Base-by-base conservation (phyloP, 257 asterid species). In the Mentha longifolia region DNA sequence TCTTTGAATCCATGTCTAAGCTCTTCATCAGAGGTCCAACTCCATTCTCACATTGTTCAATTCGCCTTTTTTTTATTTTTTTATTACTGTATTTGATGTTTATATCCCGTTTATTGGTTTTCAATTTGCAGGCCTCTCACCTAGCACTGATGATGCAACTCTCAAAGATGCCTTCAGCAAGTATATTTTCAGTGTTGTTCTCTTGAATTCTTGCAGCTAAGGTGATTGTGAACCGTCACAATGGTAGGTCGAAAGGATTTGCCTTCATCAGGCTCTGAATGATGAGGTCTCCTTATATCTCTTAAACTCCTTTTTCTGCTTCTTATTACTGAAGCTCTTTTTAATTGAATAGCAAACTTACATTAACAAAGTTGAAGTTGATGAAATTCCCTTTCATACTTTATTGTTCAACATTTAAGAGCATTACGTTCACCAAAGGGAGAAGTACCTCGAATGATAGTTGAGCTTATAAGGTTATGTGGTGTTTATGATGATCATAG, bases 1-100 rank as follows among this genome's bases (percentile, higher is more conserved):
- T 85, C 71, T 77, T 85, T 61, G 94, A 88, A 78, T 83, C 81
- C 88, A 92, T 92, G 94, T 88, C 98, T 17, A 92, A 92, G 77
- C 66, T 89, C 76, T 89, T 89, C 46, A 55, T 89, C 31, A 96
- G 96, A 89, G 98, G 98, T 82, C 17, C 70, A 31, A 7, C 68
- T 47, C 30, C 51, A n/a, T 55, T 58, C 52, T 56, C 14, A 14
- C 12, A 14, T 6, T 46, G 7, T 25, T 56, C 0, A 5, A 22
- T 9, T 9, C 0, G 22, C 17, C 19, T n/a, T n/a, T n/a, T n/a
- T n/a, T n/a, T n/a, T n/a, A n/a, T 31, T 25, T 10, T 3, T 5
- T 47, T 61, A 22, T 22, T 31, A 4, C 45, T 30, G 14, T 7
- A 19, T 5, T 45, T 30, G 47, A 50, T 57, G 3, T 2, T 28